Percentiles rank a stretch among this genome's conserved stretches.
Evolutionary conservation across 2,329 filamentous ascomycete species (phyloP).

Genomic region (Colletotrichum tabaci): DNA sequence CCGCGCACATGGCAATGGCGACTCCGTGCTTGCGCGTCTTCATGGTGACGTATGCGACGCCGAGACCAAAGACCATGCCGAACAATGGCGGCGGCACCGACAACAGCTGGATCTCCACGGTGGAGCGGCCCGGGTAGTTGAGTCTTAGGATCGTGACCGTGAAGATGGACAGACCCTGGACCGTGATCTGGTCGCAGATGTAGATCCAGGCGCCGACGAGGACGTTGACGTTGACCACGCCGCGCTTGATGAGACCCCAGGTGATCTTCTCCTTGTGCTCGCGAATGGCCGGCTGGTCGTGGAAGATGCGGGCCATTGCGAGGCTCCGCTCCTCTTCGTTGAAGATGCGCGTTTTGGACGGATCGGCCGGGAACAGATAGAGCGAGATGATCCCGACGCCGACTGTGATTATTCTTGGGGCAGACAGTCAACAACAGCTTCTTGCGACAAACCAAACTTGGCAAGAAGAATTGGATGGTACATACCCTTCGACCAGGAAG

Average conservation of each 20-base stretch:
- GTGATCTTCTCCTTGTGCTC: constrained; percentile 45
- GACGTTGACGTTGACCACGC: constrained; percentile 46
- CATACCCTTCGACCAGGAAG: constrained; percentile 44
- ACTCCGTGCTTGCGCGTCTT: constrained; percentile 47
- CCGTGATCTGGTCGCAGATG: constrained; percentile 62
- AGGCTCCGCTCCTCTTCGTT: constrained; percentile 73
- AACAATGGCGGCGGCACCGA: constrained; percentile 47
- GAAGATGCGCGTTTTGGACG: constrained; percentile 52
- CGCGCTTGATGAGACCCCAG: constrained; percentile 43
- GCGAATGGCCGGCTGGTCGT: constrained; percentile 48
- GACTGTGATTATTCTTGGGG: constrained; percentile 66
- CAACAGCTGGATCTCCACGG: constrained; percentile 47
- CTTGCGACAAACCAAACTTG: background rate
- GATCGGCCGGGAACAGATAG: constrained; percentile 44
- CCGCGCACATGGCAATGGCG: constrained; percentile 46
- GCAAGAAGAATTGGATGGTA: background rate
- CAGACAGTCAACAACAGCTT: background rate
- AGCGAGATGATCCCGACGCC: constrained; percentile 66
- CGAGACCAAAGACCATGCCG: constrained; percentile 46
- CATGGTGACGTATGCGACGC: constrained; percentile 48
- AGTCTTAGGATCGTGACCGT: constrained; percentile 72
- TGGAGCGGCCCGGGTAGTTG: constrained; percentile 47
- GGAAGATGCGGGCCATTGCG: constrained; percentile 76
- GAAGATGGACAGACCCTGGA: constrained; percentile 78
- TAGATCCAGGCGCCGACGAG: constrained; percentile 47